phyloP scores from a whole-genome alignment of 306 rosid genomes.

The Senna siamea region DNA sequence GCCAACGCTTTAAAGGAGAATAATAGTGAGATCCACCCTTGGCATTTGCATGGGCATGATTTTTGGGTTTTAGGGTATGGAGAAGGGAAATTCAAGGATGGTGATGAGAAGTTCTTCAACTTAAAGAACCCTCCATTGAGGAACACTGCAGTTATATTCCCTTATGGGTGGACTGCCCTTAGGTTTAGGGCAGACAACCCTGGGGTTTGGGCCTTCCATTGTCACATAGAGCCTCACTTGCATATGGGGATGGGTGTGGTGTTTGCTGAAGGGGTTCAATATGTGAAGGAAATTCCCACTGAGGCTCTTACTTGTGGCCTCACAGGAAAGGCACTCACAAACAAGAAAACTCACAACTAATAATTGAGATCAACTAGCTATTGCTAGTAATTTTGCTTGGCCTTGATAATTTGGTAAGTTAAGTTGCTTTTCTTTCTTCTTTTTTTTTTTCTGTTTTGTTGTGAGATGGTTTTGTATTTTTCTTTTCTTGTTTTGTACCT shows the following conservation, averaged over 20 bases:
- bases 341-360: conserved; percentile 21
- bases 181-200: conserved; percentile 83
- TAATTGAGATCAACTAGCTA: not conserved
- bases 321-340: conserved; percentile 36
- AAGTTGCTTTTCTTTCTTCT: not conserved
- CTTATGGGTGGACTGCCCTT: conserved; percentile 83
- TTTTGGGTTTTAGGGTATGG: conserved; percentile 91
- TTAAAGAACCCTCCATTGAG: conserved; percentile 70
- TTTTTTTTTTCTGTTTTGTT: not conserved
- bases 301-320: conserved; percentile 66
- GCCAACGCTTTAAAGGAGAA: conserved; percentile 50
- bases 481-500: not conserved
- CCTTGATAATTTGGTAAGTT: not conserved
- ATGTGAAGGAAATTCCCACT: conserved; percentile 43
- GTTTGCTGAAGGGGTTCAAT: conserved; percentile 60
- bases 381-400: not conserved
- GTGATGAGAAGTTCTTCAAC: conserved; percentile 53
- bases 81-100: conserved; percentile 61
- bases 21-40: conserved; percentile 80
- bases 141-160: conserved; percentile 71
- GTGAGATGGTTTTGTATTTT: not conserved
- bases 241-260: conserved; percentile 95
- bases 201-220: conserved; percentile 91
- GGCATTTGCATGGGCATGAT: conserved; percentile 93
- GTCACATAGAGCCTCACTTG: conserved; percentile 89